These are phyloP conservation scores for Tetracladium setigerum DNA, from an alignment of 495 filamentous ascomycete species.

Conservation along the genomic window DNA sequence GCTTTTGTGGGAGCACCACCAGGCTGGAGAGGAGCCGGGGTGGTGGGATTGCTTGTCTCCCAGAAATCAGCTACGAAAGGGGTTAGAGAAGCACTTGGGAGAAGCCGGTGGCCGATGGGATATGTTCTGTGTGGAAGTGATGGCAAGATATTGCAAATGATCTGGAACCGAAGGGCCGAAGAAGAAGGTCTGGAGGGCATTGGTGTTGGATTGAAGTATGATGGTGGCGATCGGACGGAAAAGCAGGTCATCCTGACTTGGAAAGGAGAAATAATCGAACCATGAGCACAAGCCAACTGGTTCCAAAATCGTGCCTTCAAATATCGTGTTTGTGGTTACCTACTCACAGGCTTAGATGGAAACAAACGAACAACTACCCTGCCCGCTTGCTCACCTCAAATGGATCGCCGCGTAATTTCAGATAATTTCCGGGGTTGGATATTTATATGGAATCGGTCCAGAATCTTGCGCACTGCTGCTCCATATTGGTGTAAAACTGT, in stretches of 20 bases:
- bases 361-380: background rate
- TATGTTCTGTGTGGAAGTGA: slow-evolving; percentile 42
- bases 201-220: slow-evolving; percentile 51
- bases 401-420: no score
- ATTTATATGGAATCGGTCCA: no score
- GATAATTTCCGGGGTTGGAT: no score
- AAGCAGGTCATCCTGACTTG: slow-evolving; percentile 44
- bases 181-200: slow-evolving; percentile 56
- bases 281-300: background rate
- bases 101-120: slow-evolving; percentile 58
- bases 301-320: background rate
- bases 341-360: background rate
- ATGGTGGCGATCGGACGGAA: slow-evolving; percentile 15
- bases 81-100: slow-evolving; percentile 56
- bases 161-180: slow-evolving; percentile 63
- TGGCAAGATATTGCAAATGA: slow-evolving; percentile 49
- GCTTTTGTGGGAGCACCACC: slow-evolving; percentile 62
- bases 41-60: slow-evolving; percentile 55
- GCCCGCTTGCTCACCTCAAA: background rate
- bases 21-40: slow-evolving; percentile 53
- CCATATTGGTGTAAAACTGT: no score
- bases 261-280: slow-evolving; percentile 40
- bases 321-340: slow-evolving; percentile 1
- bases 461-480: no score
- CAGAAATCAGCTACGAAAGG: slow-evolving; percentile 41